phyloP scores from a whole-genome alignment of 768 basidiomycete species.

The Gymnopilus junonius region DNA sequence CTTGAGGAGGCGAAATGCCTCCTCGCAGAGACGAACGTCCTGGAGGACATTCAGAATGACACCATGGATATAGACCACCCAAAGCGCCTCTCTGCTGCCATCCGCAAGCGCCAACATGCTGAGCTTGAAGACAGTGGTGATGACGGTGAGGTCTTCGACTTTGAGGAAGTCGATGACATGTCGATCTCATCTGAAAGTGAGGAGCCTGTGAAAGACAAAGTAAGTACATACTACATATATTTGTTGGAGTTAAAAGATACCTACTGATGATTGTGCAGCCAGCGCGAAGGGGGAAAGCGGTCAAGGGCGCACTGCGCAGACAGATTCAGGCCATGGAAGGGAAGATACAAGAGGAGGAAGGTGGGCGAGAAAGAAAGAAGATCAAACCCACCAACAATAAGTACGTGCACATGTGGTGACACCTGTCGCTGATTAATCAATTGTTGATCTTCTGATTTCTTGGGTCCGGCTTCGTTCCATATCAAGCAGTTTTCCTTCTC shows the following conservation, averaged over 20 bases:
- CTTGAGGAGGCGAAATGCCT: constrained; percentile 4
- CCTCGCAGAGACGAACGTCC: constrained; percentile 9
- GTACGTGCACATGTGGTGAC: too few species aligned
- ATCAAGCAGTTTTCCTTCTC: background rate
- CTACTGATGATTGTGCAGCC: background rate
- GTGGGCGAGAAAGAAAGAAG: background rate
- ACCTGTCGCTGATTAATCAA: background rate
- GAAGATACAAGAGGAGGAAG: background rate
- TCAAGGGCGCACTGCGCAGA: background rate
- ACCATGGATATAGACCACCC: constrained; percentile 2
- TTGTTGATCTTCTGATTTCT: constrained; percentile 1
- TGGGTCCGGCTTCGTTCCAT: background rate
- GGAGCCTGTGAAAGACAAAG: background rate
- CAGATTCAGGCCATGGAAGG: background rate
- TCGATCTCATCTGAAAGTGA: background rate
- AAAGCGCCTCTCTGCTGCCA: constrained; percentile 9
- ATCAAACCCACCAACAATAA: background rate
- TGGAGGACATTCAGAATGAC: constrained; percentile 9
- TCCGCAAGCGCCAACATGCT: background rate
- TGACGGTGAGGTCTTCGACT: constrained; percentile 11
- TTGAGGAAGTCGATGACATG: background rate
- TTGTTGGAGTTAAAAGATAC: too few species aligned
- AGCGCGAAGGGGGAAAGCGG: background rate
- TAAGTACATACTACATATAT: background rate
- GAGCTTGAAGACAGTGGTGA: background rate